Base-by-base conservation (phyloP, 805 yeast genomes). In the Cyberlindnera samutprakarnensis region DNA sequence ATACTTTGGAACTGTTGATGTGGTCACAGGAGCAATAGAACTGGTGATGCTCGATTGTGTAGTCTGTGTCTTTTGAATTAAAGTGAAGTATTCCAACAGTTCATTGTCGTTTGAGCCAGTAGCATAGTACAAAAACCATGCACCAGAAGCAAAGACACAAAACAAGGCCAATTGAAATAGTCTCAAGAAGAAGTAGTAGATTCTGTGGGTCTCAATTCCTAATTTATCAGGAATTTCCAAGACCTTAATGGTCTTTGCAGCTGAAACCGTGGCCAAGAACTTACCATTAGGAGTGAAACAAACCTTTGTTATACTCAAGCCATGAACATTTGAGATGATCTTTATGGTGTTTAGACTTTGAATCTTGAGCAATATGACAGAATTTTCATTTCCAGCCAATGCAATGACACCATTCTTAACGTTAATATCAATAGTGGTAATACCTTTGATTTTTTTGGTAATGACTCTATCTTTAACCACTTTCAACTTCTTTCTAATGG, bases 261-360 rank as follows among this genome's bases (percentile, higher is more conserved):
- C 86, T 16, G 92, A 79, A 0, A 76, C 81, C 18, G 84, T 72
- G 3, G 87, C 94, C 30, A 86, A 57, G 36, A 66, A 67, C 30
- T 70, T 61, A 5, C 90, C 87, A 50, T 75, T 68, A 3, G 81
- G 78, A 5, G 86, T 78, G 38, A 85, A 77, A 1, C 74, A 62
- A 5, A 84, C 72, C 29, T 72, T 68, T 0, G 95, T 84, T 29
- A 87, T 76, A 20, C 90, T 81, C 51, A 80, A 77, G 6, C 66
- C 62, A 52, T 87, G 96, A 11, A 75, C 60, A 7, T 64, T 57
- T 28, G 68, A 67, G 20, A 78, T 47, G 7, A 68, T 53, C 37
- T 69, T 68, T 37, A 87, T 67, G 36, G 64, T 72, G 12, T 66
- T 62, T n/a, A 72, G 59, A 21, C 72, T 68, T 15, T 80, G 52